A percentile compares a stretch with the other conserved stretches of the same genome.
phyloP scores from a whole-genome alignment of 2,329 filamentous ascomycete species.

The Ophiobolus disseminans region DNA sequence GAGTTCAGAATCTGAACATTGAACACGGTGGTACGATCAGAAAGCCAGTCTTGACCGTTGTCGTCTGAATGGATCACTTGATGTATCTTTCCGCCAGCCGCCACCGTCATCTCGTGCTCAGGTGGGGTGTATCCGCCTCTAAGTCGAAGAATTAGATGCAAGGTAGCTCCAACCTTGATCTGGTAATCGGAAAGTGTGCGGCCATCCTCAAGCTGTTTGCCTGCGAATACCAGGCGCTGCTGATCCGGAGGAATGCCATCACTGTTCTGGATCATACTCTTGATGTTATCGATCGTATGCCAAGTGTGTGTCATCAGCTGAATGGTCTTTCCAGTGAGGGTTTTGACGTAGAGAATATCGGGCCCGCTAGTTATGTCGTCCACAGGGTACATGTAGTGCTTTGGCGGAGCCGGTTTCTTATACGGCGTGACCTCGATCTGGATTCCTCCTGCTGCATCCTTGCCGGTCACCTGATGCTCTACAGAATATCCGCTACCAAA shows the following conservation, averaged over 20 bases:
- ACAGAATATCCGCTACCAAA: background rate
- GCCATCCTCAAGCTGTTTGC: background rate
- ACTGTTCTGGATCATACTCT: constrained; percentile 94
- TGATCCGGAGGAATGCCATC: constrained; percentile 92
- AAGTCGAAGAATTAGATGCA: constrained; percentile 74
- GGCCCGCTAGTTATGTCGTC: background rate
- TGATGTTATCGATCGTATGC: constrained; percentile 91
- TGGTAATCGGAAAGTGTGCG: constrained; percentile 65
- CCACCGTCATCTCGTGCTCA: constrained; percentile 44
- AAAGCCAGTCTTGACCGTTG: constrained; percentile 4
- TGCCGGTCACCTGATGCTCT: background rate
- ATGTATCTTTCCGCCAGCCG: constrained; percentile 52
- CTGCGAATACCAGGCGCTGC: constrained; percentile 56
- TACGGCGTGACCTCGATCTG: constrained; percentile 51
- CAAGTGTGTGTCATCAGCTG: constrained; percentile 68
- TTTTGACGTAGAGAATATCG: constrained; percentile 31
- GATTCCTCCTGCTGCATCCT: background rate
- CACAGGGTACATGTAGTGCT: background rate
- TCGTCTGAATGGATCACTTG: constrained; percentile 49
- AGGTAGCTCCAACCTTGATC: constrained; percentile 77
- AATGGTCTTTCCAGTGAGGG: constrained; percentile 67
- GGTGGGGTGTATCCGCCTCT: constrained; percentile 53
- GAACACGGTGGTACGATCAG: constrained; percentile 37
- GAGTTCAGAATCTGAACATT: constrained; percentile 54
- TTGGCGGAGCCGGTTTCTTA: background rate